phyloP scores from a whole-genome alignment of 331 rosid species.

The Phaseolus coccineus region DNA sequence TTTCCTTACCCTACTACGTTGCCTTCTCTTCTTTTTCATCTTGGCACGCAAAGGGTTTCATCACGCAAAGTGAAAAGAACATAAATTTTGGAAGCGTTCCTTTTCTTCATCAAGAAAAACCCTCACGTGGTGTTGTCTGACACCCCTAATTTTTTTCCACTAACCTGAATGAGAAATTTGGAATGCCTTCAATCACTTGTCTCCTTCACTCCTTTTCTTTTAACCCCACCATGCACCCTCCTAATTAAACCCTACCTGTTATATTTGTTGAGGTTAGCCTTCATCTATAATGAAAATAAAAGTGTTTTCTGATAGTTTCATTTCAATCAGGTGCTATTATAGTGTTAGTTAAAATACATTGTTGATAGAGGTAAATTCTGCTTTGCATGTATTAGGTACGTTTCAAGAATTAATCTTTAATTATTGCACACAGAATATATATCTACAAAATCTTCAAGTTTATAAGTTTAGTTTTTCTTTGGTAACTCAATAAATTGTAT shows the following conservation, averaged over 20 bases:
- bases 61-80: slow-evolving; percentile 52
- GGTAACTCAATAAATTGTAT: too few relatives aligned
- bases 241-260: not conserved
- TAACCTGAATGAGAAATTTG: not conserved
- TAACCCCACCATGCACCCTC: not conserved
- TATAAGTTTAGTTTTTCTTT: not conserved
- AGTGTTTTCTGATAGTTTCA: too few relatives aligned
- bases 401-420: not conserved
- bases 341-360: not conserved
- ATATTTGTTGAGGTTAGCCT: not conserved
- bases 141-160: not conserved
- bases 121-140: slow-evolving; percentile 54
- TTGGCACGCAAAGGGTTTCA: slow-evolving; percentile 49
- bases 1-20: not conserved
- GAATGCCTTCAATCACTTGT: slow-evolving; percentile 8
- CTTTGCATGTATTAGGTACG: not conserved
- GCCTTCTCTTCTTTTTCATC: slow-evolving; percentile 35
- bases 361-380: not conserved
- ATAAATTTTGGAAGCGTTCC: slow-evolving; percentile 36
- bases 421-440: not conserved
- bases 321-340: too few relatives aligned
- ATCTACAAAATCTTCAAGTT: not conserved
- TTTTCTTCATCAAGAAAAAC: slow-evolving; percentile 18
- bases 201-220: slow-evolving; percentile 9
- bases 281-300: not conserved